phyloP scores from a whole-genome alignment of 1,139 yeast species.

The Pichiaceae sp. region DNA sequence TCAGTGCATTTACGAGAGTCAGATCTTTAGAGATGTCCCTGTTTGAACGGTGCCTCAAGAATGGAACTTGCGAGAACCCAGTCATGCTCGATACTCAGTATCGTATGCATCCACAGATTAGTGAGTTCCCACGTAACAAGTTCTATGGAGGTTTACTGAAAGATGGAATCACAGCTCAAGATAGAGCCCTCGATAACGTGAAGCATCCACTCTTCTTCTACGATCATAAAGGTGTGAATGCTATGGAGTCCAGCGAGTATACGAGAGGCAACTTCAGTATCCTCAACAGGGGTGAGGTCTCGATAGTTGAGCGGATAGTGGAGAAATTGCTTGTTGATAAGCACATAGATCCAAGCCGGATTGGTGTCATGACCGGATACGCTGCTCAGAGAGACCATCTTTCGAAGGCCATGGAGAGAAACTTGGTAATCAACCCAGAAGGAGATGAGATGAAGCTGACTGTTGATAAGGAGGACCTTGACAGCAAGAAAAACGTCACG shows the following conservation, averaged over 20 bases:
- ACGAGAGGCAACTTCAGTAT: constrained; percentile 31
- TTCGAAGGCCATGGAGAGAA: constrained; percentile 39
- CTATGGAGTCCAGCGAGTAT: constrained; percentile 14
- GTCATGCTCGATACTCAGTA: constrained; percentile 68
- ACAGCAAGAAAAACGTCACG: constrained; percentile 16
- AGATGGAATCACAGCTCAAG: constrained; percentile 51
- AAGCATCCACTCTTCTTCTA: constrained; percentile 21
- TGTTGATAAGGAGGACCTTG: constrained; percentile 24
- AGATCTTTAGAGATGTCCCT: constrained; percentile 27
- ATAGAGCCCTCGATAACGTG: constrained; percentile 26
- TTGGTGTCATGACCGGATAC: constrained; percentile 66
- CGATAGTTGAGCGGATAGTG: constrained; percentile 36
- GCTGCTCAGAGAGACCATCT: constrained; percentile 64
- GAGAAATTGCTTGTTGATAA: constrained; percentile 46
- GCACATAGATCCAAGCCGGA: constrained; percentile 38
- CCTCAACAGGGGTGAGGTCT: constrained; percentile 42
- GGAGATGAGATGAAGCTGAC: constrained; percentile 35
- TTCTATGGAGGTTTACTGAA: constrained; percentile 47
- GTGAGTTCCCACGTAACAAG: constrained; percentile 49
- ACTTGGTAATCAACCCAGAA: constrained; percentile 48
- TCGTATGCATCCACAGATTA: constrained; percentile 61
- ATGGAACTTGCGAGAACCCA: constrained; percentile 40
- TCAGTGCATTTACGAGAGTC: constrained; percentile 59
- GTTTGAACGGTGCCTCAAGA: constrained; percentile 20
- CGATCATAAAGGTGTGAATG: constrained; percentile 11